phyloP scores from a whole-genome alignment of 1,139 yeast genomes.

The Lizanozyma gosingica region DNA sequence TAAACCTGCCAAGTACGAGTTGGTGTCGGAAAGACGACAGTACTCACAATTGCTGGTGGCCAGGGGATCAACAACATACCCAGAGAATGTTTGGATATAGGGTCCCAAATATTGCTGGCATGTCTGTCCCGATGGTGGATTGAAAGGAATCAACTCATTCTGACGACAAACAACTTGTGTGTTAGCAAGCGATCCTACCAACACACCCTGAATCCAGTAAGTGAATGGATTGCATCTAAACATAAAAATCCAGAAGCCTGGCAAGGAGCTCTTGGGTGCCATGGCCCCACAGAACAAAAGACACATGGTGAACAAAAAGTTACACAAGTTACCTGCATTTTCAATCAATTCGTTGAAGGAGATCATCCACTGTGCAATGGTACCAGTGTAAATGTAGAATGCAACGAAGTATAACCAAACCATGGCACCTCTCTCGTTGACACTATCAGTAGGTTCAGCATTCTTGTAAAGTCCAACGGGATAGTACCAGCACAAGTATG shows the following conservation, averaged over 20 bases:
- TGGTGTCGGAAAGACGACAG: constrained; percentile 2
- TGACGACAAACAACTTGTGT: constrained; percentile 16
- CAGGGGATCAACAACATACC: constrained; percentile 1
- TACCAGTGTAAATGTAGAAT: constrained; percentile 51
- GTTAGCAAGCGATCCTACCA: constrained; percentile 3
- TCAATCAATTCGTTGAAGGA: constrained; percentile 61
- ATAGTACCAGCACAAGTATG: constrained; percentile 33
- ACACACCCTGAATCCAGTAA: constrained; percentile 5
- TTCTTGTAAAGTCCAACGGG: constrained; percentile 32
- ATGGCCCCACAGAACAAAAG: constrained; percentile 80
- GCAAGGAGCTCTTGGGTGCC: constrained; percentile 42
- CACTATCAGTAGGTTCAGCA: constrained; percentile 21
- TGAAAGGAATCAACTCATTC: constrained; percentile 17
- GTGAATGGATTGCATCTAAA: constrained; percentile 53
- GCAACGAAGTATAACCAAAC: constrained; percentile 50
- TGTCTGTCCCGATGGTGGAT: constrained; percentile 23
- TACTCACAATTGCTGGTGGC: constrained; percentile 1
- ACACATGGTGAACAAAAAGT: constrained; percentile 56
- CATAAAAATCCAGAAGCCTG: constrained; percentile 41
- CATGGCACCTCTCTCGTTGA: constrained; percentile 48
- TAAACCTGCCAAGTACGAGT: constrained; percentile 3
- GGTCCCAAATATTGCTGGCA: constrained; percentile 17
- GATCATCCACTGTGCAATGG: constrained; percentile 57
- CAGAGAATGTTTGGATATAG: constrained; percentile 13
- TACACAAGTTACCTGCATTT: constrained; percentile 64